These are phyloP conservation scores for Ettlia oleoabundans DNA, from an alignment of 139 green algal genomes.

Conservation along the genomic window DNA sequence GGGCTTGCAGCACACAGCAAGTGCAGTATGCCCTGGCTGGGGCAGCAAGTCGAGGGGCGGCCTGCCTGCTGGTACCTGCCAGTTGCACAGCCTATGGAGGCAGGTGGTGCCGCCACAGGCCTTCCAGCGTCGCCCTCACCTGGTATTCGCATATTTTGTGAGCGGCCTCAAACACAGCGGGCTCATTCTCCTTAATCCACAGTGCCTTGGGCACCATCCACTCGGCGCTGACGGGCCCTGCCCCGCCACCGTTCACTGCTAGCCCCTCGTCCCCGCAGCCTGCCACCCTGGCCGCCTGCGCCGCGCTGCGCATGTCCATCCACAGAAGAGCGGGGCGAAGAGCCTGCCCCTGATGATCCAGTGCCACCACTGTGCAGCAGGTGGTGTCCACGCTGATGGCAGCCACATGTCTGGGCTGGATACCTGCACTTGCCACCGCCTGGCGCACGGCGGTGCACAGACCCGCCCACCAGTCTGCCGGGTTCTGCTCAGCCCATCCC, in stretches of 20 bases:
- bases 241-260: slow-evolving; percentile 74
- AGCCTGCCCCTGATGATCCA: slow-evolving; percentile 56
- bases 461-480: slow-evolving; percentile 72
- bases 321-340: slow-evolving; percentile 79
- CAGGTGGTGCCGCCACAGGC: too few relatives aligned
- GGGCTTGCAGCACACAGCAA: too few relatives aligned
- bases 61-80: too few relatives aligned
- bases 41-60: too few relatives aligned
- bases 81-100: too few relatives aligned
- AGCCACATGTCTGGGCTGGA: slow-evolving; percentile 44
- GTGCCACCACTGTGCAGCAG: slow-evolving; percentile 82
- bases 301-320: slow-evolving; percentile 80
- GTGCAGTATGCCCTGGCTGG: too few relatives aligned
- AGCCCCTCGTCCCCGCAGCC: slow-evolving; percentile 62
- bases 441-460: slow-evolving; percentile 61
- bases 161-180: slow-evolving; percentile 49
- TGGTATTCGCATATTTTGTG: slow-evolving; percentile 80
- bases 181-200: slow-evolving; percentile 75
- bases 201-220: slow-evolving; percentile 87
- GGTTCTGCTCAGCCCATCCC: slow-evolving; percentile 78
- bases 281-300: slow-evolving; percentile 68
- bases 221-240: slow-evolving; percentile 75
- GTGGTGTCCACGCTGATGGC: slow-evolving; percentile 82
- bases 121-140: slow-evolving; percentile 19
- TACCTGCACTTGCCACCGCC: slow-evolving; percentile 42